A percentile compares a stretch with the other conserved stretches of the same genome.
phyloP scores from a whole-genome alignment of 164 flowering plant species.

The Liquidambar formosana region DNA sequence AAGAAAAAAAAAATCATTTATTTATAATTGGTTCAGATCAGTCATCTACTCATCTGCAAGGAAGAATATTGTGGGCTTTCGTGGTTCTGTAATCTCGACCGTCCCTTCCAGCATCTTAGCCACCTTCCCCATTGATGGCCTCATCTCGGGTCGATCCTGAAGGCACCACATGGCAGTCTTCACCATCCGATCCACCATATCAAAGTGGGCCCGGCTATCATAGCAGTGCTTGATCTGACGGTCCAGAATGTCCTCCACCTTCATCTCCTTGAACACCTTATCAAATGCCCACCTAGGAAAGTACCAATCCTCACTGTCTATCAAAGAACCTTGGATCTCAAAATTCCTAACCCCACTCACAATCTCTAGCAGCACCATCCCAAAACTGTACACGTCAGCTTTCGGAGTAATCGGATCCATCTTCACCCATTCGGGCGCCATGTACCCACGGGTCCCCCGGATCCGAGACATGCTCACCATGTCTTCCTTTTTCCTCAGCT shows the following conservation, averaged over 20 bases:
- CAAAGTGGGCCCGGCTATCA: conserved; percentile 43
- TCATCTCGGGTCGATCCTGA: conserved; percentile 63
- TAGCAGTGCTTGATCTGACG: conserved; percentile 43
- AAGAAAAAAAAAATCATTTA: no score
- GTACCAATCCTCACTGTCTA: conserved; percentile 72
- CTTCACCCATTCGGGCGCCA: conserved; percentile 80
- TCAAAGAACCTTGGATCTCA: conserved; percentile 32
- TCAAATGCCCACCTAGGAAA: conserved; percentile 75
- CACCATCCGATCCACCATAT: conserved; percentile 66
- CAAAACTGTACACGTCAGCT: conserved; percentile 84
- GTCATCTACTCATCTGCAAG: conserved; percentile 30
- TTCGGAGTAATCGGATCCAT: conserved; percentile 63
- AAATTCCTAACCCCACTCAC: conserved; percentile 67
- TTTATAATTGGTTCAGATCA: no score
- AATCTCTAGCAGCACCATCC: conserved; percentile 79
- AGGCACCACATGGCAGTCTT: conserved; percentile 90
- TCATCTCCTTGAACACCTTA: conserved; percentile 64
- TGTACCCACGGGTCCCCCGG: conserved; percentile 80
- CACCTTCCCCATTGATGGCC: conserved; percentile 91
- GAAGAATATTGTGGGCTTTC: conserved; percentile 67
- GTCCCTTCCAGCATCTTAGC: conserved; percentile 89
- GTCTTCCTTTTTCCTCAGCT: conserved; percentile 60
- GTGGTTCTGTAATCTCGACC: conserved; percentile 69
- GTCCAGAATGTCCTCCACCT: conserved; percentile 70
- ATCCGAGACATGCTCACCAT: conserved; percentile 61